Evolutionary conservation across 495 filamentous ascomycete species (phyloP).

Genomic region (Aspergillus conjunctus): DNA sequence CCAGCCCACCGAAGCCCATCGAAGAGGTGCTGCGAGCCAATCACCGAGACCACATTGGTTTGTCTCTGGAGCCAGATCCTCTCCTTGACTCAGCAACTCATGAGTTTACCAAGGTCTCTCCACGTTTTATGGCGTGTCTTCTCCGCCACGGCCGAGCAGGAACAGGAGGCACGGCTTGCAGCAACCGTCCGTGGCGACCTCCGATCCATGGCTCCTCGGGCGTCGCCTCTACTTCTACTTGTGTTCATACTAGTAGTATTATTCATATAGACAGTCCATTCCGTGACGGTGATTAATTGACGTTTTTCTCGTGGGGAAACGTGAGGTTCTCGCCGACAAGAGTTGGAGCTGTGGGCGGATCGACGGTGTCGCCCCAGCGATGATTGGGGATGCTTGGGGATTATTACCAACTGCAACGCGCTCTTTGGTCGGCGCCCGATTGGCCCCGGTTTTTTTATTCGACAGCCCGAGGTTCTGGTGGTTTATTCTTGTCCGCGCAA

Average conservation of each 20-base stretch:
- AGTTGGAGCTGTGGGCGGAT: constrained; percentile 2
- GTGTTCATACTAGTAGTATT: neutral
- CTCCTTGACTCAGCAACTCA: constrained; percentile 28
- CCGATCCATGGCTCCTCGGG: constrained; percentile 16
- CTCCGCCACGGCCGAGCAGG: too few relatives aligned
- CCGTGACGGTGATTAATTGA: neutral
- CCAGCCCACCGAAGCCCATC: constrained; percentile 20
- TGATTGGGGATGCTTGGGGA: neutral
- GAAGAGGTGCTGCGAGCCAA: constrained; percentile 24
- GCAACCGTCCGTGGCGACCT: constrained; percentile 6
- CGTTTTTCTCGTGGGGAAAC: constrained; percentile 4
- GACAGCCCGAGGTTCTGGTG: neutral
- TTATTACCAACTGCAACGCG: constrained; percentile 21
- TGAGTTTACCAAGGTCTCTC: neutral
- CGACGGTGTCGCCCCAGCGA: neutral
- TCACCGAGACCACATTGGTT: constrained; percentile 16
- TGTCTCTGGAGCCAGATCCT: constrained; percentile 27
- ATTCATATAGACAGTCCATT: constrained; percentile 1
- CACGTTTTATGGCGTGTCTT: constrained; percentile 7
- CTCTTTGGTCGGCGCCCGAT: constrained; percentile 16
- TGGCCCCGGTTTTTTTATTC: constrained; percentile 1
- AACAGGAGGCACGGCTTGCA: constrained; percentile 1
- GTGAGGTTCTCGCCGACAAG: neutral
- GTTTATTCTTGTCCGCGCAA: neutral
- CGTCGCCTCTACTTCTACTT: neutral